Evolutionary conservation across 768 basidiomycete species (phyloP), one percentile per base, ranked within the genome.

Genomic region (Dendrothele bispora): DNA sequence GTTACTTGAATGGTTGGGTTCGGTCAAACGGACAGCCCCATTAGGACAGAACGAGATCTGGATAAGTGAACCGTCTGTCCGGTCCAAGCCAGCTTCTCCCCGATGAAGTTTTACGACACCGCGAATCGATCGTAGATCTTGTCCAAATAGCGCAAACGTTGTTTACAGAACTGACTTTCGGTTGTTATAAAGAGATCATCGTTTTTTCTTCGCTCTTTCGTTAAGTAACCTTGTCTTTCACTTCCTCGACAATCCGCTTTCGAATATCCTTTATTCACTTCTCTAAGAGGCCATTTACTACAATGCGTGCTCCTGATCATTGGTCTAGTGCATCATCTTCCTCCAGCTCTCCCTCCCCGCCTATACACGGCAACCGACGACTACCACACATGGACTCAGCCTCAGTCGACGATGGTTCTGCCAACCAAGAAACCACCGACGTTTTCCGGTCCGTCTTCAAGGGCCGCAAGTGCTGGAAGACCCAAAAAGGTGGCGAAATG

Each of bases 401-500:
- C 69, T 65, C 51, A n/a, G n/a, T n/a, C n/a, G n/a, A n/a, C n/a
- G n/a, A n/a, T 5, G n/a, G 21, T 21, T 37, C n/a, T 37, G 15
- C 7, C 26, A 26, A 8, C 32, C 56, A 69, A 43, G 64, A 66
- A 29, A 76, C 78, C 1, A 71, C 74, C 40, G 82, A 84, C 49
- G 83, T 84, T 52, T 78, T 86, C 62, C 73, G 81, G 59, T 78
- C 79, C 39, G 82, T 88, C 51, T 77, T 86, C 53, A 79, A 75
- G 51, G 78, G 78, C 35, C 78, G 87, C 54, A 88, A 87, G 65
- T 83, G 78, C 58, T 89, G 85, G 84, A 86, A 88, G 61, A 86
- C 83, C 0, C 65, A 84, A 22, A 78, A 79, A 60, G 86, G 84
- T 37, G 79, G 82, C 25, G 86, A 89, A 61, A 76, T 84, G 8